Percentiles rank a stretch among this genome's conserved stretches.
These are phyloP conservation scores for Xylariomycetidae sp. DNA, from an alignment of 2,329 filamentous ascomycete species.

Conservation along the genomic window DNA sequence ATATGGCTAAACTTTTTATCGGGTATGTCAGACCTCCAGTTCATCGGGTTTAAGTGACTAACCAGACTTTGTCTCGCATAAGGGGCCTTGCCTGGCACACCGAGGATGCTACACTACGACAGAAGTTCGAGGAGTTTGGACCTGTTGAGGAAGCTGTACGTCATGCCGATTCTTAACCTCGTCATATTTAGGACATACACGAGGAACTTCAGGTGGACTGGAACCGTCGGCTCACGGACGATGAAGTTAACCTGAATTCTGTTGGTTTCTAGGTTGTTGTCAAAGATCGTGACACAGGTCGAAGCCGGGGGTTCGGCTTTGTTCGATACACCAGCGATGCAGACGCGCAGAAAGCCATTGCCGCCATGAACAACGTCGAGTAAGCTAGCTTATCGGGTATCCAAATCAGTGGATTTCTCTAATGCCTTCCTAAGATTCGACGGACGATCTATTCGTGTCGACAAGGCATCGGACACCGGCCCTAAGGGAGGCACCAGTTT, in stretches of 20 bases:
- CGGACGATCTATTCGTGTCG: conserved; percentile 88
- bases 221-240: no score
- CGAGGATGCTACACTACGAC: conserved; percentile 77
- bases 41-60: conserved; percentile 3
- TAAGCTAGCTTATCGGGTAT: no score
- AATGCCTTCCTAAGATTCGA: conserved; percentile 66
- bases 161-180: conserved; percentile 31
- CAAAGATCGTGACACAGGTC: conserved; percentile 93
- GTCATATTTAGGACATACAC: no score
- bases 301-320: conserved; percentile 96
- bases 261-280: conserved; percentile 77
- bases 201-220: no score
- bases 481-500: conserved; percentile 54
- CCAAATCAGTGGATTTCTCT: no score
- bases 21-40: conserved; percentile 62
- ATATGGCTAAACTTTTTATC: conserved; percentile 93
- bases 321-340: conserved; percentile 78
- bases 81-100: conserved; percentile 99
- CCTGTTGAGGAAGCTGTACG: conserved; percentile 91
- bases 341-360: conserved; percentile 73
- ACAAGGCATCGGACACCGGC: conserved; percentile 84
- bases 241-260: no score
- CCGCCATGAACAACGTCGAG: conserved; percentile 84
- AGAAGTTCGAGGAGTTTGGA: conserved; percentile 92
- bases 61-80: conserved; percentile 11